A percentile compares a stretch with the other conserved stretches of the same genome.
phyloP scores from a whole-genome alignment of 2,329 filamentous ascomycete species.

The Xylariales sp. region DNA sequence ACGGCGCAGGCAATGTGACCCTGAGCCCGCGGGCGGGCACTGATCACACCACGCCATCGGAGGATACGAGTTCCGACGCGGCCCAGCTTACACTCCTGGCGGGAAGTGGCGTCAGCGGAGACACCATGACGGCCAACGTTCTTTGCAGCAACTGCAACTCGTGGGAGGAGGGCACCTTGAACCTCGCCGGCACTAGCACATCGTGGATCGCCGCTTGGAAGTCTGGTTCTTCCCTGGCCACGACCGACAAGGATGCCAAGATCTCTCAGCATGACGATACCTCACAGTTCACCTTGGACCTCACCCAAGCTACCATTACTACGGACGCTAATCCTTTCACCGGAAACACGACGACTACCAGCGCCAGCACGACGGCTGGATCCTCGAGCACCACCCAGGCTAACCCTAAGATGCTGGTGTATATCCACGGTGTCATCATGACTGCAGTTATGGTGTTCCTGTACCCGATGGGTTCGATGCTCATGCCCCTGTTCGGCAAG shows the following conservation, averaged over 20 bases:
- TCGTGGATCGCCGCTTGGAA: constrained; percentile 54
- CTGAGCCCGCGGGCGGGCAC: constrained; percentile 50
- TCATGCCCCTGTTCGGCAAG: constrained; percentile 55
- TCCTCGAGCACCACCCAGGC: constrained; percentile 8
- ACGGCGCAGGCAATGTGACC: constrained; percentile 56
- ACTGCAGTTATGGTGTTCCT: constrained; percentile 52
- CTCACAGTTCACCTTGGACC: constrained; percentile 40
- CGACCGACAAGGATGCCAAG: constrained; percentile 29
- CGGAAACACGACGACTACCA: constrained; percentile 10
- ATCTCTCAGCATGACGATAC: constrained; percentile 45
- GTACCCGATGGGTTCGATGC: constrained; percentile 55
- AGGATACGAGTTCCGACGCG: constrained; percentile 36
- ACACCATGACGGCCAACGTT: constrained; percentile 57
- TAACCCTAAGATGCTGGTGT: constrained; percentile 21
- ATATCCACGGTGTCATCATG: constrained; percentile 57
- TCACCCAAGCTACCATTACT: constrained; percentile 40
- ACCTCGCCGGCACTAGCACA: constrained; percentile 31
- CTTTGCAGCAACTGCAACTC: constrained; percentile 47
- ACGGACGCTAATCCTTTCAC: constrained; percentile 50
- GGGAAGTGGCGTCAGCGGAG: constrained; percentile 51
- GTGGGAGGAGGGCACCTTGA: constrained; percentile 38
- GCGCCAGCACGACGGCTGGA: constrained; percentile 9
- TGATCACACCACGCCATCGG: constrained; percentile 42
- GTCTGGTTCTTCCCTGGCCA: constrained; percentile 39
- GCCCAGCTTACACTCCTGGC: constrained; percentile 48